phyloP scores from a whole-genome alignment of 2,329 filamentous ascomycete genomes.

The Colletotrichum sp. region DNA sequence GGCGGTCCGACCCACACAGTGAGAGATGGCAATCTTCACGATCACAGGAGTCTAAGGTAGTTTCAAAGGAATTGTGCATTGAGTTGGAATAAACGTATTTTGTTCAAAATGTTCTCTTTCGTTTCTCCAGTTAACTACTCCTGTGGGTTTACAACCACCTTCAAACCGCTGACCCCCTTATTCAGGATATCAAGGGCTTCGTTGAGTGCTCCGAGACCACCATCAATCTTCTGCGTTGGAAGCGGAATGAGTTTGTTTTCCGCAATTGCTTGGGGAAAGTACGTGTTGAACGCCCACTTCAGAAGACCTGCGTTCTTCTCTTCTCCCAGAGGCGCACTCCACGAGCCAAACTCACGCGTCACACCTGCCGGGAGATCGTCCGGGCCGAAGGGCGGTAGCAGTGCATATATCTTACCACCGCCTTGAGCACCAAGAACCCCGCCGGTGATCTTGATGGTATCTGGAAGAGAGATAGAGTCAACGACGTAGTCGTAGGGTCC shows the following conservation, averaged over 20 bases:
- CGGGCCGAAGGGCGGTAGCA: not conserved
- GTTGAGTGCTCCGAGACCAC: not conserved
- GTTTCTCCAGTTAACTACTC: not conserved
- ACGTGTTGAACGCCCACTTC: not conserved
- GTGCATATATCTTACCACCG: not conserved
- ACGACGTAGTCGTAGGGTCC: constrained; percentile 32
- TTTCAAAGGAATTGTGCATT: not conserved
- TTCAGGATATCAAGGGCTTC: not conserved
- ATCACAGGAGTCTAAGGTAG: not conserved
- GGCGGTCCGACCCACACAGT: not conserved
- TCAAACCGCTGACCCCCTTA: not conserved
- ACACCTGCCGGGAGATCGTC: not conserved
- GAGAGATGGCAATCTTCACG: not conserved
- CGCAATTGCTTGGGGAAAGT: not conserved
- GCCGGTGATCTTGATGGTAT: constrained; percentile 24
- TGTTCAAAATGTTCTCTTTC: not conserved
- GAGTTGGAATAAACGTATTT: not conserved
- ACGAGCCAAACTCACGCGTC: not conserved
- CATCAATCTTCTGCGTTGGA: not conserved
- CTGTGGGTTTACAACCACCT: not conserved
- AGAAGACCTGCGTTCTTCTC: not conserved
- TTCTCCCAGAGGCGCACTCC: not conserved
- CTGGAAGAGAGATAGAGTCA: constrained; percentile 30
- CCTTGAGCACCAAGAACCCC: constrained; percentile 8
- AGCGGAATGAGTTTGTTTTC: not conserved